Conservation (phyloP, 2,329 filamentous ascomycete species). For the Exophiala xenobiotica region DNA sequence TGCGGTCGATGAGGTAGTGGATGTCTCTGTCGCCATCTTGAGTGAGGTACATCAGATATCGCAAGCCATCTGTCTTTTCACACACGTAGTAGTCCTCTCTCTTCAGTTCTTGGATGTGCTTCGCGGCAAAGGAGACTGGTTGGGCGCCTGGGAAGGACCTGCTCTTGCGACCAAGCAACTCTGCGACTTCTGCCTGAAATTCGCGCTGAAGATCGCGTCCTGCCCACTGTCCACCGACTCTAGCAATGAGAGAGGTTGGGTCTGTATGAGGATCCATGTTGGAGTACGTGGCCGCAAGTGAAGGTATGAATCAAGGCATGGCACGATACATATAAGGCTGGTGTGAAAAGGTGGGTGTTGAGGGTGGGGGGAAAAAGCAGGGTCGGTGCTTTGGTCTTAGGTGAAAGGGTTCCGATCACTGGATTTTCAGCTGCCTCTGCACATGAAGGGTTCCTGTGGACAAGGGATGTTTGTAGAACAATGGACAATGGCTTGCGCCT, state of each 20-base stretch:
- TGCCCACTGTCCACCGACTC: slow-evolving; percentile 59
- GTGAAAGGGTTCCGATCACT: no score
- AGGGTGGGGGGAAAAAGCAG: no score
- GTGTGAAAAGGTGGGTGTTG: no score
- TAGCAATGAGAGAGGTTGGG: slow-evolving; percentile 18
- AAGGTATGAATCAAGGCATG: neutral
- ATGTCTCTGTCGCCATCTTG: slow-evolving; percentile 55
- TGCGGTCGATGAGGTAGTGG: slow-evolving; percentile 94
- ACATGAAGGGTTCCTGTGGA: no score
- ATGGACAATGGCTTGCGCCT: no score
- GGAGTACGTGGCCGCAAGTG: neutral
- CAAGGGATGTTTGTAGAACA: no score
- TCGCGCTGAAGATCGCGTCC: slow-evolving; percentile 58
- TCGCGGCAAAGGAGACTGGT: slow-evolving; percentile 83
- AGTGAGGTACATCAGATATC: slow-evolving; percentile 90
- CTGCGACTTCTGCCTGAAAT: slow-evolving; percentile 72
- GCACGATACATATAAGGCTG: neutral
- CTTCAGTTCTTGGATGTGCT: slow-evolving; percentile 79
- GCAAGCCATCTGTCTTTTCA: slow-evolving; percentile 95
- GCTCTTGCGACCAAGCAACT: slow-evolving; percentile 68
- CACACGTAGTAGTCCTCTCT: slow-evolving; percentile 91
- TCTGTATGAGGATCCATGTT: slow-evolving; percentile 13
- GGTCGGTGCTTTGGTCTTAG: no score
- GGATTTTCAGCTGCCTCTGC: no score
- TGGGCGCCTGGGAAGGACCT: slow-evolving; percentile 79